phyloP scores from a whole-genome alignment of 371 early-diverging fungal species.

The Basidiobolus meristosporus region DNA sequence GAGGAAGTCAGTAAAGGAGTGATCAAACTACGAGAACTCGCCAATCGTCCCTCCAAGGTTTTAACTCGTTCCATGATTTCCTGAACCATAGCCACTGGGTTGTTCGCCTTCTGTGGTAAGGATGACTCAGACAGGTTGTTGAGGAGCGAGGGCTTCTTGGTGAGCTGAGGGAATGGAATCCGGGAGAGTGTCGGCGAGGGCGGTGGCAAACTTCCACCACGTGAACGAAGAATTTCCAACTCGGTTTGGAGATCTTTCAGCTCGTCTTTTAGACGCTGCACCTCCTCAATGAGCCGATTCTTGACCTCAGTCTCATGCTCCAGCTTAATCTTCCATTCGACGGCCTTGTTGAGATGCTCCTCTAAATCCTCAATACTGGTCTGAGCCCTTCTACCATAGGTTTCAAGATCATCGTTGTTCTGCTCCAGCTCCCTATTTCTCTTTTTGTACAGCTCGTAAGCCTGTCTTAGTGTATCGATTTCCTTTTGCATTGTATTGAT shows the following conservation, averaged over 20 bases:
- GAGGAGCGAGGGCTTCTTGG: too few species aligned
- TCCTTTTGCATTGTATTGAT: slow-evolving; percentile 53
- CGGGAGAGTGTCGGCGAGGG: too few species aligned
- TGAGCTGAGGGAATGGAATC: too few species aligned
- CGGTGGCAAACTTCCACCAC: neutral
- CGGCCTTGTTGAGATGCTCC: slow-evolving; percentile 39
- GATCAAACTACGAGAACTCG: slow-evolving; percentile 39
- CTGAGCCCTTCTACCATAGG: slow-evolving; percentile 41
- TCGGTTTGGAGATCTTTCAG: slow-evolving; percentile 14
- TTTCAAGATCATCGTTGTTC: slow-evolving; percentile 61
- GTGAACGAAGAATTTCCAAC: neutral
- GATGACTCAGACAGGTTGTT: neutral
- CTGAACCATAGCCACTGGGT: slow-evolving; percentile 44
- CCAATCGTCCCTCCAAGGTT: slow-evolving; percentile 38
- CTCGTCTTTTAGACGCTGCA: slow-evolving; percentile 63
- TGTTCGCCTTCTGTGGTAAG: slow-evolving; percentile 8
- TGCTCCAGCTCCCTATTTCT: slow-evolving; percentile 55
- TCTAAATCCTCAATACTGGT: slow-evolving; percentile 52
- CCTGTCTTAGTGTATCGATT: slow-evolving; percentile 45
- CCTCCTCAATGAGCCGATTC: slow-evolving; percentile 42
- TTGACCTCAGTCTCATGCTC: slow-evolving; percentile 45
- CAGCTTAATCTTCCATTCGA: slow-evolving; percentile 44
- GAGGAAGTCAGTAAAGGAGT: slow-evolving; percentile 42
- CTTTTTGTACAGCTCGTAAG: slow-evolving; percentile 47
- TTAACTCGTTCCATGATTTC: slow-evolving; percentile 52